Percentiles rank a stretch among this genome's conserved stretches.
Conservation (phyloP, 495 filamentous ascomycete species). For the Penicillium simplicissimum region DNA sequence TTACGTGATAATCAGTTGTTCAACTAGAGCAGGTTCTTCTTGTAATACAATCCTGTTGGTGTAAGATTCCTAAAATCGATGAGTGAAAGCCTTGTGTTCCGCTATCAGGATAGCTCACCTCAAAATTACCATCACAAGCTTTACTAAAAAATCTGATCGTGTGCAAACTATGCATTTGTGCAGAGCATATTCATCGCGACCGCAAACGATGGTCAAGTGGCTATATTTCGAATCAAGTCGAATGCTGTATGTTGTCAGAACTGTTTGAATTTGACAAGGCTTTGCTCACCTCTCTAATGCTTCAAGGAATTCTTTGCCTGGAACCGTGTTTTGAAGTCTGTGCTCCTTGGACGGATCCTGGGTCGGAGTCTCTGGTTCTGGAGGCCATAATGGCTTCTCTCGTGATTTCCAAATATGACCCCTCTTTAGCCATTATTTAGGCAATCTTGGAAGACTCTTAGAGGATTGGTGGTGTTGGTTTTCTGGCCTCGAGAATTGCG, state of each 20-base stretch:
- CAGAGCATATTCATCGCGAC: constrained; percentile 13
- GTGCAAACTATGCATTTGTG: constrained; percentile 25
- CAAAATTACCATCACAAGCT: constrained; percentile 5
- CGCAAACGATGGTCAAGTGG: constrained; percentile 21
- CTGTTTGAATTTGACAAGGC: not conserved
- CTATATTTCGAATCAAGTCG: no score
- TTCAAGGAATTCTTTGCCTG: not conserved
- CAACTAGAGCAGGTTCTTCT: constrained; percentile 18
- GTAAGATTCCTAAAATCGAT: constrained; percentile 12
- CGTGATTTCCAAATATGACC: not conserved
- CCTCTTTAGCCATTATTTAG: not conserved
- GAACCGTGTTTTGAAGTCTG: not conserved
- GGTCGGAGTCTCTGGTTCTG: not conserved
- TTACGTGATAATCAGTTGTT: constrained; percentile 14
- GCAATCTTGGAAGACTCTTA: no score
- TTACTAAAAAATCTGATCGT: constrained; percentile 20
- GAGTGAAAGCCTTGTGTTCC: not conserved
- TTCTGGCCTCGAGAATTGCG: no score
- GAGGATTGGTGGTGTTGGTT: no score
- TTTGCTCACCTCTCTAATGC: not conserved
- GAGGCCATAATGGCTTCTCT: not conserved
- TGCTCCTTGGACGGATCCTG: not conserved
- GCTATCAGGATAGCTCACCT: not conserved
- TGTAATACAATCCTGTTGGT: constrained; percentile 13
- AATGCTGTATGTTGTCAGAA: not conserved